These are phyloP conservation scores for Lophiotrema nucula DNA, from an alignment of 495 filamentous ascomycete species.

Conservation along the genomic window DNA sequence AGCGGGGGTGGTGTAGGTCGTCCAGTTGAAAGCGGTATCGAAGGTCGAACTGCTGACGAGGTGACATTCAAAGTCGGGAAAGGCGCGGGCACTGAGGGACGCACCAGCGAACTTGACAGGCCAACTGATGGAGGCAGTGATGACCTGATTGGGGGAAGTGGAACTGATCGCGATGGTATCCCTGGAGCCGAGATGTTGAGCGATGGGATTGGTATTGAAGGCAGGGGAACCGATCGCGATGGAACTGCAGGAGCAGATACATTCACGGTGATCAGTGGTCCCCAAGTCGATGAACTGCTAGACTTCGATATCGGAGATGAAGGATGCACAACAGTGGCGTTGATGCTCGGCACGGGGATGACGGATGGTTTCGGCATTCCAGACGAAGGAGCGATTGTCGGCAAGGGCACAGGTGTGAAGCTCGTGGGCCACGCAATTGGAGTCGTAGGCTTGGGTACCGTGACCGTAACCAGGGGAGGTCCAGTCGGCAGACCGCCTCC, in stretches of 20 bases:
- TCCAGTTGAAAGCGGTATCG: neutral
- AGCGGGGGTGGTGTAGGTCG: neutral
- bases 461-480: neutral
- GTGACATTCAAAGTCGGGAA: neutral
- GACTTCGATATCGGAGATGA: neutral
- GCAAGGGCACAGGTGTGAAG: neutral
- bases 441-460: neutral
- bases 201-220: neutral
- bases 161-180: neutral
- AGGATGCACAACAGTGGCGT: neutral
- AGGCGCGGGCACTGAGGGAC: neutral
- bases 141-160: neutral
- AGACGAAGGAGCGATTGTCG: neutral
- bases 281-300: too few relatives aligned
- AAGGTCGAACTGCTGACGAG: neutral
- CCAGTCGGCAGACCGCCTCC: neutral
- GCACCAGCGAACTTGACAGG: neutral
- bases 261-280: too few relatives aligned
- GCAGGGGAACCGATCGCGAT: neutral
- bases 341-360: neutral
- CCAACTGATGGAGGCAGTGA: neutral
- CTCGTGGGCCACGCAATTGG: neutral
- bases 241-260: neutral
- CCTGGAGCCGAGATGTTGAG: conserved; percentile 1
- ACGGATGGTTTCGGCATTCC: neutral